Evolutionary conservation across 768 basidiomycete species (phyloP).

Genomic region (Mycena maculata): DNA sequence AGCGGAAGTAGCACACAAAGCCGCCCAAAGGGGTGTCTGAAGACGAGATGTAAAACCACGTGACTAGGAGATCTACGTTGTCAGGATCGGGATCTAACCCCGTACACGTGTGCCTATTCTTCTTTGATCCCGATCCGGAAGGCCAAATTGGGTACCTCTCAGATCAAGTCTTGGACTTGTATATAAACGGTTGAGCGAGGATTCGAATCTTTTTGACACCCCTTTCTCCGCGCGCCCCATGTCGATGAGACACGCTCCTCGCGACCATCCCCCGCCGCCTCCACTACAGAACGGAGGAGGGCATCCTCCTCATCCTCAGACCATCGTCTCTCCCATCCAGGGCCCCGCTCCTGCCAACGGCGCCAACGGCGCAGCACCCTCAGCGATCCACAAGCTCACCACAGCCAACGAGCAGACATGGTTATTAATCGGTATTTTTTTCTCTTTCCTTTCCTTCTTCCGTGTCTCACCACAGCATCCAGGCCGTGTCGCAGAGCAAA

Average conservation of each 20-base stretch:
- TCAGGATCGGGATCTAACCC: no score
- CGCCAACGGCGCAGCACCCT: conserved; percentile 58
- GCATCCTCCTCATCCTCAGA: conserved; percentile 52
- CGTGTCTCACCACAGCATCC: conserved; percentile 29
- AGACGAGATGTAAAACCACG: no score
- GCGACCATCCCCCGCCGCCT: conserved; percentile 50
- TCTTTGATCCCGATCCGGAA: no score
- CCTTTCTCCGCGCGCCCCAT: background rate
- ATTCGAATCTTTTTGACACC: conserved; percentile 6
- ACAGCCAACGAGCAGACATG: conserved; percentile 94
- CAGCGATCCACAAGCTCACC: conserved; percentile 80
- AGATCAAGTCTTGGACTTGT: no score
- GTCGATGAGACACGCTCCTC: conserved; percentile 22
- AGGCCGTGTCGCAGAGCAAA: conserved; percentile 96
- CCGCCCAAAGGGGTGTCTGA: no score
- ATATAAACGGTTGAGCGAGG: conserved; percentile 1
- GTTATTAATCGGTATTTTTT: conserved; percentile 84
- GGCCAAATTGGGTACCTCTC: no score
- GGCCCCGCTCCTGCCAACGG: conserved; percentile 47
- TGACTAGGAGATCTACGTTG: no score
- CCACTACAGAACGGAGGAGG: conserved; percentile 52
- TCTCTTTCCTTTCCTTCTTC: conserved; percentile 19
- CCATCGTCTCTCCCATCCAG: conserved; percentile 60
- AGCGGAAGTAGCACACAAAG: no score
- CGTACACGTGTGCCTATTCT: no score